Evolutionary conservation across 768 basidiomycete species (phyloP).

Genomic region (Podaxis mareebaensis): DNA sequence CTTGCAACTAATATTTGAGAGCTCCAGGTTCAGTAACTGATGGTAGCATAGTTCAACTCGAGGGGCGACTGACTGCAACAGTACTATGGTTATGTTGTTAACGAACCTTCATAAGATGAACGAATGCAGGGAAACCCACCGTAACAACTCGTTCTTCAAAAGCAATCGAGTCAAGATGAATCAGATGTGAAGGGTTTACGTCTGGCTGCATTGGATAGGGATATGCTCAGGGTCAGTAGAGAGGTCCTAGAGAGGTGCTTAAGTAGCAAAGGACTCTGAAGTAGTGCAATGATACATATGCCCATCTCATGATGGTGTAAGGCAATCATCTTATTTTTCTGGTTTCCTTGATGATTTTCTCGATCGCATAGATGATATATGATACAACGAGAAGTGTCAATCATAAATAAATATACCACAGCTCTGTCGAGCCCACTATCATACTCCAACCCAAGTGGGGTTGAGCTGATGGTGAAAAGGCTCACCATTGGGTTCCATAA

Average conservation of each 20-base stretch:
- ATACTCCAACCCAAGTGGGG: no score
- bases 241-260: background rate
- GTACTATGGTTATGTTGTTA: background rate
- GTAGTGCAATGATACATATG: background rate
- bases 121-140: no score
- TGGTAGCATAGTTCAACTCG: background rate
- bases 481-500: no score
- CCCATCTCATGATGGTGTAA: background rate
- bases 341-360: background rate
- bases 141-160: no score
- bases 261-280: background rate
- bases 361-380: background rate
- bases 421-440: background rate
- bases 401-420: background rate
- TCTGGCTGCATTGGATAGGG: background rate
- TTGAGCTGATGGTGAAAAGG: no score
- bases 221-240: background rate
- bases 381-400: background rate
- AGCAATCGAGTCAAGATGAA: no score
- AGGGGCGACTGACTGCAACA: background rate
- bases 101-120: no score
- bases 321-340: background rate
- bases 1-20: background rate
- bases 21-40: background rate
- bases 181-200: no score